phyloP scores from a whole-genome alignment of 2,329 filamentous ascomycete genomes.

The Alternaria incomplexa region DNA sequence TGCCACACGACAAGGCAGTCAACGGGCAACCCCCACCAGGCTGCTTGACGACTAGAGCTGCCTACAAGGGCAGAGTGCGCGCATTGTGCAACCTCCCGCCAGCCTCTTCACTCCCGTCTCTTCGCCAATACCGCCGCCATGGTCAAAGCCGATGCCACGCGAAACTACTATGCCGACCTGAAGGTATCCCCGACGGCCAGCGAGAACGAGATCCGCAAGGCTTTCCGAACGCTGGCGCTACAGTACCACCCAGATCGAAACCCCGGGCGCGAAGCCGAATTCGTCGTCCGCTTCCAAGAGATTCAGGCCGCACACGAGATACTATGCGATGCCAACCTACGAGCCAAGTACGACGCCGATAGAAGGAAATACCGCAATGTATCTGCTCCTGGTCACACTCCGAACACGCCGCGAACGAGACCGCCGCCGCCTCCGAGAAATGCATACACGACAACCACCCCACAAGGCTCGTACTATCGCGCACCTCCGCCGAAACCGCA shows the following conservation, averaged over 20 bases:
- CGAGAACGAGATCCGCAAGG: conserved; percentile 79
- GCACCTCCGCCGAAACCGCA: conserved; percentile 35
- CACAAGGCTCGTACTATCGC: conserved; percentile 42
- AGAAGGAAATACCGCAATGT: conserved; percentile 53
- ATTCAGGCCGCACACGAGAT: conserved; percentile 89
- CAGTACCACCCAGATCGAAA: conserved; percentile 91
- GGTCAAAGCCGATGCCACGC: conserved; percentile 71
- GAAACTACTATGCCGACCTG: conserved; percentile 86
- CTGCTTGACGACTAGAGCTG: conserved; percentile 19
- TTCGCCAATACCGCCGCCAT: conserved; percentile 51
- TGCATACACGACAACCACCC: conserved; percentile 49
- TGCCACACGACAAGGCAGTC: conserved; percentile 28
- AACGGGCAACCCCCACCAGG: conserved; percentile 9
- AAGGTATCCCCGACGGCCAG: conserved; percentile 72
- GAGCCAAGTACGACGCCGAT: conserved; percentile 68
- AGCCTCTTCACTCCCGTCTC: background rate
- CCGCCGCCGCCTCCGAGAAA: conserved; percentile 54
- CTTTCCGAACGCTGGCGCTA: conserved; percentile 83
- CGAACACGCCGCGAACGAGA: conserved; percentile 48
- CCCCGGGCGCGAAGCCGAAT: conserved; percentile 78
- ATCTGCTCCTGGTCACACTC: conserved; percentile 45
- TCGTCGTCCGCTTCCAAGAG: conserved; percentile 80
- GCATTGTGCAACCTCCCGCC: background rate
- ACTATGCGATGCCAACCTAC: conserved; percentile 64
- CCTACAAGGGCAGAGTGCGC: conserved; percentile 12